A percentile compares a stretch with the other conserved stretches of the same genome.
Conservation (phyloP, 106 monocot genomes). For the Iris macrosiphon region DNA sequence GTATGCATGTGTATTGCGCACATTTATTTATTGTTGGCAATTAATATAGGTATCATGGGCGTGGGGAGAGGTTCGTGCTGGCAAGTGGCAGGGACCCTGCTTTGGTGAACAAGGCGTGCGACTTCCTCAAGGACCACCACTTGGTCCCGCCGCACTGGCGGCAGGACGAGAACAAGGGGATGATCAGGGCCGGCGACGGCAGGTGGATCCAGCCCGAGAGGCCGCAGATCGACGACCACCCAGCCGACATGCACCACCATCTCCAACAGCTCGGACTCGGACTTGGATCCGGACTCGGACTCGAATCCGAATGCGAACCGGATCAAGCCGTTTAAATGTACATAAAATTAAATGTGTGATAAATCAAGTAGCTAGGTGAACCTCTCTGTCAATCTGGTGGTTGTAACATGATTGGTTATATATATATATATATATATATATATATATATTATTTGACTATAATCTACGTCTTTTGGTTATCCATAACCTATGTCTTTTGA, state of each 20-base stretch:
- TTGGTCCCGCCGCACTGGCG: slow-evolving; percentile 74
- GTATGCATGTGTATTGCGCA: no score
- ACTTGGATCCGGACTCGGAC: no score
- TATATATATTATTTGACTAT: no score
- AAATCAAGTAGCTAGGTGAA: no score
- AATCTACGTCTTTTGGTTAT: no score
- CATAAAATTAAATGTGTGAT: no score
- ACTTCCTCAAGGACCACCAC: slow-evolving; percentile 70
- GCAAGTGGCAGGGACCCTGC: slow-evolving; percentile 72
- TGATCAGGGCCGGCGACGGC: slow-evolving; percentile 47
- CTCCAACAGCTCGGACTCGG: slow-evolving; percentile 36
- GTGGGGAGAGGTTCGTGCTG: slow-evolving; percentile 36
- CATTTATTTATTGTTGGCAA: not conserved
- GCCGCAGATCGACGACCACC: slow-evolving; percentile 46
- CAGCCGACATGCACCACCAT: slow-evolving; percentile 37
- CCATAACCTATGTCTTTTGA: no score
- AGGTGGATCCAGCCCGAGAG: slow-evolving; percentile 59
- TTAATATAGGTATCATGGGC: slow-evolving; percentile 48
- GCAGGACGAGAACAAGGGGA: slow-evolving; percentile 84
- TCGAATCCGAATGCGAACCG: no score
- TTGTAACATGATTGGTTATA: no score
- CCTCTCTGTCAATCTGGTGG: no score
- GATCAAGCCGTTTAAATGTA: no score
- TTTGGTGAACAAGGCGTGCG: slow-evolving; percentile 72
- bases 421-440: no score